Base-by-base conservation (phyloP, 192 early-diverging fungal genomes). In the Entomortierella parvispora region DNA sequence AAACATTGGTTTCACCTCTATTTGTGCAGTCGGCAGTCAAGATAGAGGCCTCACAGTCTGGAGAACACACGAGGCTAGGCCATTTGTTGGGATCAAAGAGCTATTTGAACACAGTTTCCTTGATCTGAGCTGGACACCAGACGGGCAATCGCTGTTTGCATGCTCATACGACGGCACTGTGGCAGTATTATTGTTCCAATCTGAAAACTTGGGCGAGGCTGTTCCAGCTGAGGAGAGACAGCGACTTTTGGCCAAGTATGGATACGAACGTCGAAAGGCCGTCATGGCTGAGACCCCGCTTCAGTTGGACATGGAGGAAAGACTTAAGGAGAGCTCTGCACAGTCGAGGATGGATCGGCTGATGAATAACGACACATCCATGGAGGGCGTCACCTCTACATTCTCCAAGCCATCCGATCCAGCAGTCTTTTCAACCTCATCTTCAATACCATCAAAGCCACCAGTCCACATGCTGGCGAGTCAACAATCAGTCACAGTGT, bases 111-210 rank as follows among this genome's bases (percentile, higher is more conserved):
- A 93, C 56, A 95, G 88, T 61, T 86, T 97, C 26, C 80, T 95
- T 56, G 97, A 99, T 75, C 75, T 99, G 45, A 83, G 92, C 18
- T 99, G 96, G 94, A 82, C 92, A 42, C 88, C 93, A 1, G 87
- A 93, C 76, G 90, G 94, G 18, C 65, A 84, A 42, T 81, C 71
- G n/a, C 72, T 98, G 40, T 89, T 91, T 45, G 93, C 93, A 6
- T 95, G 93, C 66, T 97, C 96, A 10, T 92, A 96, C 68, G 95
- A 97, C 81, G 97, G 97, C 8, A 90, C 93, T 0, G 88, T 96
- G 4, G 90, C 88, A 1, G 77, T 91, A n/a, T 53, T 97, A 4
- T 84, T 86, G 47, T 94, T 97, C 62, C 83, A 76, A 11, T 74
- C 82, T 23, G 84, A 80, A 14, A 93, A 94, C 71, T 78, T 98